phyloP scores from a whole-genome alignment of 73 alveolate species.

The Tetrahymena elliotti region DNA sequence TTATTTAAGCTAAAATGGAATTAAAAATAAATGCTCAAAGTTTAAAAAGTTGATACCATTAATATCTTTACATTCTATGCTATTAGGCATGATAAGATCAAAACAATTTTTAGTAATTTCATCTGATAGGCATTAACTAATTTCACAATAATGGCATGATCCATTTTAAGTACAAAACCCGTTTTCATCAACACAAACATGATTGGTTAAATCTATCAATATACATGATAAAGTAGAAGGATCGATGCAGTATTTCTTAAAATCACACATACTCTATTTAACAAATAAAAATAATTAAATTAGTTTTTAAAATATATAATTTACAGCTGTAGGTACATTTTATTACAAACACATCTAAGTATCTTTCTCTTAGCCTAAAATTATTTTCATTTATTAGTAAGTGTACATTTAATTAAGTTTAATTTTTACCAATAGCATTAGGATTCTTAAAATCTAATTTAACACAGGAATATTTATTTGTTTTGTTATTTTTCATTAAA shows the following conservation, averaged over 20 bases:
- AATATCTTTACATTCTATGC: not conserved
- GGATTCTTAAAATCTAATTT: not conserved
- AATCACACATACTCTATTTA: not conserved
- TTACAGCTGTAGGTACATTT: not conserved
- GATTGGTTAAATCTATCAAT: not conserved
- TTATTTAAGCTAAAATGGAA: not conserved
- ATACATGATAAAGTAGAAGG: not conserved
- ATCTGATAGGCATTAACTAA: not conserved
- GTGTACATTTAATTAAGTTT: too few relatives aligned
- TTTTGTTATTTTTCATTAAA: not conserved
- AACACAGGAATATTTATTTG: not conserved
- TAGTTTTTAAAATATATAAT: too few relatives aligned
- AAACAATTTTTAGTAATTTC: not conserved
- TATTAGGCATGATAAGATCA: not conserved
- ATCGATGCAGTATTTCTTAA: not conserved
- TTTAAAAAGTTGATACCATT: too few relatives aligned
- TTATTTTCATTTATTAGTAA: too few relatives aligned
- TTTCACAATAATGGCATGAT: not conserved
- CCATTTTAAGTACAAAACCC: not conserved
- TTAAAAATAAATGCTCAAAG: too few relatives aligned
- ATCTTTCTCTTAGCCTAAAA: not conserved
- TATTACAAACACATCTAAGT: not conserved
- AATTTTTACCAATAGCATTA: not conserved
- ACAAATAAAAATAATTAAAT: too few relatives aligned
- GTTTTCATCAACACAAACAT: not conserved